These are phyloP conservation scores for Pythium biforme DNA, from an alignment of 352 stramenopile genomes.

Conservation along the genomic window DNA sequence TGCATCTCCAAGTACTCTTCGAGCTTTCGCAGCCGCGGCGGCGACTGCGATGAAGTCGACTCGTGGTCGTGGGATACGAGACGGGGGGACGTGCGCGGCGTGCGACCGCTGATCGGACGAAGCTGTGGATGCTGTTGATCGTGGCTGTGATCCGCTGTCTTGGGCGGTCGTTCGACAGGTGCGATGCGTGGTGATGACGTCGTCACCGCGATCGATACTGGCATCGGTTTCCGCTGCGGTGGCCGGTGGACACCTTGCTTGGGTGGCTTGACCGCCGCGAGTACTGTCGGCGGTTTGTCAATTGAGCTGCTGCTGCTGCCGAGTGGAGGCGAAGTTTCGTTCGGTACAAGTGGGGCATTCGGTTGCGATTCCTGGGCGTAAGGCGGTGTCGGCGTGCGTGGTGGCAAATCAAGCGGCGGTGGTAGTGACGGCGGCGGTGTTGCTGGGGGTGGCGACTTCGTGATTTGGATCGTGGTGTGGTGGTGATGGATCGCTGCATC, in stretches of 20 bases:
- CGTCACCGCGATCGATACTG: background rate
- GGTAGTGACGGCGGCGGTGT: background rate
- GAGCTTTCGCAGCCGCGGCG: constrained; percentile 19
- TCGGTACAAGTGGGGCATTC: background rate
- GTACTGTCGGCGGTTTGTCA: background rate
- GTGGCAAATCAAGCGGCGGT: background rate
- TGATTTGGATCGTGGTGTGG: no score
- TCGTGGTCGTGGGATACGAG: constrained; percentile 1
- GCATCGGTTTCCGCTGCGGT: background rate
- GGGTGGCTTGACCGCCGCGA: background rate
- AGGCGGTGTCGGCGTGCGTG: background rate
- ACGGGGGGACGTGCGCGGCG: background rate
- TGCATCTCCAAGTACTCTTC: constrained; percentile 20
- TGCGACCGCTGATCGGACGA: background rate
- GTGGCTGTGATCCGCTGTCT: background rate
- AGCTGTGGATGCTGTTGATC: background rate
- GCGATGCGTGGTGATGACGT: background rate
- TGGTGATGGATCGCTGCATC: background rate
- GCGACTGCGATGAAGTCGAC: background rate
- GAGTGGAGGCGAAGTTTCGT: background rate
- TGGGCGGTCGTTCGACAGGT: background rate
- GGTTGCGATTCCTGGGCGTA: background rate
- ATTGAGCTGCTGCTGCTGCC: background rate
- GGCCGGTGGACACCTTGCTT: constrained; percentile 1
- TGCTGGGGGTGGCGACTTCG: background rate